Conservation (phyloP, 306 rosid genomes). For the Corylus americana region DNA sequence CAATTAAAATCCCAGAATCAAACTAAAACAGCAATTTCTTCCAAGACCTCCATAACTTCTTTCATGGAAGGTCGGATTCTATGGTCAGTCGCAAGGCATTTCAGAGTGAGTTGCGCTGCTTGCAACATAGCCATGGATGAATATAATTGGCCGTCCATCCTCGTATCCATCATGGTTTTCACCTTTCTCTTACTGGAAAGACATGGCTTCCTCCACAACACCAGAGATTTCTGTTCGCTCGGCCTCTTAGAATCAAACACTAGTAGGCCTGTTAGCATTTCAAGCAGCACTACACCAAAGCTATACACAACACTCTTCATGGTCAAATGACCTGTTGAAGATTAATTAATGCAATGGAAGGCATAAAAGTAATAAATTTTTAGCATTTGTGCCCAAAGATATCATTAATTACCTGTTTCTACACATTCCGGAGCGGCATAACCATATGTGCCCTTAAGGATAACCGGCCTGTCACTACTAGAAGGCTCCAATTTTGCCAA, state of each 20-base stretch:
- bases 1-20: too few relatives aligned
- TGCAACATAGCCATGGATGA: constrained; percentile 48
- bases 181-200: constrained; percentile 45
- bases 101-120: constrained; percentile 53
- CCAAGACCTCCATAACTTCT: constrained; percentile 61
- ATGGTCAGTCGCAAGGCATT: constrained; percentile 60
- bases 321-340: constrained; percentile 72
- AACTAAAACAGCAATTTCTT: constrained; percentile 5
- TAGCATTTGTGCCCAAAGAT: background rate
- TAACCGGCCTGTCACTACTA: constrained; percentile 54
- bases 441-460: constrained; percentile 60
- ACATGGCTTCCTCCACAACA: constrained; percentile 67
- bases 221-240: constrained; percentile 49
- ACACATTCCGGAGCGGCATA: constrained; percentile 89
- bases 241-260: constrained; percentile 55
- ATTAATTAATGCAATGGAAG: background rate
- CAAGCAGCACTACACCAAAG: constrained; percentile 86
- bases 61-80: constrained; percentile 76
- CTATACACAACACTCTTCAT: constrained; percentile 90
- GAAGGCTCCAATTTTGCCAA: constrained; percentile 83
- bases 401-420: constrained; percentile 73
- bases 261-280: constrained; percentile 68
- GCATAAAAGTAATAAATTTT: background rate
- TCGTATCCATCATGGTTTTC: constrained; percentile 50
- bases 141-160: constrained; percentile 65